These are phyloP conservation scores for Aphanoascus verrucosus DNA, from an alignment of 2,329 filamentous ascomycete species.

Conservation along the genomic window DNA sequence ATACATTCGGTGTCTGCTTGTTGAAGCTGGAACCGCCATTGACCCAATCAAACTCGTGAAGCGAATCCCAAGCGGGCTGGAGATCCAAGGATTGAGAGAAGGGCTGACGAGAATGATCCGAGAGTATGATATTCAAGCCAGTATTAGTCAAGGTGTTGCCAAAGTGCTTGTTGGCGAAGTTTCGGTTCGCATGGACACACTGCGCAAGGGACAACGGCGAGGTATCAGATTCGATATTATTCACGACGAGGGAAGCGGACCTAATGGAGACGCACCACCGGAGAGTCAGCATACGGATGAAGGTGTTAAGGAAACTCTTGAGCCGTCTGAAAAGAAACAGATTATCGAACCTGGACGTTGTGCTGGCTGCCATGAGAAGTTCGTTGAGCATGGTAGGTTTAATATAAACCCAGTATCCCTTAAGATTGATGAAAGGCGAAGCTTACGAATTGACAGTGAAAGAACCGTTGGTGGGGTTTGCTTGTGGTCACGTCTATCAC, in stretches of 20 bases:
- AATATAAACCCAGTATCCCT: not conserved
- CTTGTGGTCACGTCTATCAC: conserved; percentile 60
- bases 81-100: conserved; percentile 81
- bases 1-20: conserved; percentile 83
- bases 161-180: conserved; percentile 81
- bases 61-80: conserved; percentile 82
- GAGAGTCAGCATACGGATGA: conserved; percentile 1
- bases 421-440: not conserved
- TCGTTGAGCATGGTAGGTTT: conserved; percentile 31
- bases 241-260: conserved; percentile 12
- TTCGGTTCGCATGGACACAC: conserved; percentile 64
- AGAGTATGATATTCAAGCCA: conserved; percentile 90
- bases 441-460: conserved; percentile 31
- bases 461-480: conserved; percentile 53
- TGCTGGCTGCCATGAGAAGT: conserved; percentile 30
- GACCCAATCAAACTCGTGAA: conserved; percentile 83
- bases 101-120: conserved; percentile 84
- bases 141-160: conserved; percentile 82
- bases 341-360: conserved; percentile 23
- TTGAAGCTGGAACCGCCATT: conserved; percentile 88
- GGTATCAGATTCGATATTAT: conserved; percentile 82
- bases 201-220: conserved; percentile 68
- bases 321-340: conserved; percentile 10
- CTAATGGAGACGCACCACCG: not conserved
- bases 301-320: conserved; percentile 12